Base-by-base conservation (phyloP, 2,329 filamentous ascomycete species). In the Epichloe sylvatica region DNA sequence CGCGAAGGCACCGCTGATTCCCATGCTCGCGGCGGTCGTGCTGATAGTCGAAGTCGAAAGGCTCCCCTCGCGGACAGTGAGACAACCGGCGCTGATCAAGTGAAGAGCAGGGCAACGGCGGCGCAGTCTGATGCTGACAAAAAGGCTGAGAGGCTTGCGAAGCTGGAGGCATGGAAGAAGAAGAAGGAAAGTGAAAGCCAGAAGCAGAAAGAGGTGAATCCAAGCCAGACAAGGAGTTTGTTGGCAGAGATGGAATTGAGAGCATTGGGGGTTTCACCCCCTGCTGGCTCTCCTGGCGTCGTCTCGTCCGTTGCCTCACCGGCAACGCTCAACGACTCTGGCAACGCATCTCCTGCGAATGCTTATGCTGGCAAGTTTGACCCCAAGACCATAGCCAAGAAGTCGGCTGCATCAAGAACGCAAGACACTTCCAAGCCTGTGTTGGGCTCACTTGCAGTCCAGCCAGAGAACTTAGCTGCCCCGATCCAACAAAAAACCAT, bases 81-180 rank as follows among this genome's bases (percentile, higher is more conserved):
- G 11, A 75, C 66, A 53, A 59, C 67, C 42, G 77, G 73, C 52
- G 66, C 70, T 51, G 68, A 71, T 53, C 80, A 85, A 67, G 82
- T 84, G 78, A 83, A 81, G 60, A 52, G 55, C 38, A 60, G 62
- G 38, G 34, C 74, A 49, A 62, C 73, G 48, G 67, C 71, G 42
- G 67, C 67, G 17, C 80, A 80, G 59, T 73, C 78, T 33, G 85
- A 88, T 59, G 78, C 80, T 53, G 81, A 88, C 46, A 88, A 67
- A 49, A 87, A 90, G 64, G 84, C 83, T 46, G 86, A 91, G 64
- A 75, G 86, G 54, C 73, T 89, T 41, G 86, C 86, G 30, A 90
- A 87, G 62, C 69, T 94, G 30, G 86, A 91, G 64, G 86, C 86
- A 51, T 95, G 89, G 90, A 95, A 95, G 69, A 85, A 88, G 67